Evolutionary conservation across 257 asterid genomes (phyloP), one percentile per base, ranked within the genome.

Genomic region (Hygrophila difformis): DNA sequence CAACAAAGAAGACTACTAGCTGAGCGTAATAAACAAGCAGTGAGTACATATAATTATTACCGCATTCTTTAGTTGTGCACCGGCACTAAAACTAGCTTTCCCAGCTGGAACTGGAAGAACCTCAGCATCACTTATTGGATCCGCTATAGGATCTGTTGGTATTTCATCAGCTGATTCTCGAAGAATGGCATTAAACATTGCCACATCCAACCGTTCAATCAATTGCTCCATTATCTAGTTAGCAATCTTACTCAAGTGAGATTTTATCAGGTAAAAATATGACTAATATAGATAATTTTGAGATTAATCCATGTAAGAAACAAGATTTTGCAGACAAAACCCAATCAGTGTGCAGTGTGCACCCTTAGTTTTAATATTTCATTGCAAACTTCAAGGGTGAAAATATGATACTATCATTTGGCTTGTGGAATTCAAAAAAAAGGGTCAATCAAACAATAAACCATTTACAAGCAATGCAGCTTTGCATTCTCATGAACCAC

Each of bases 181-280:
- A 56, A 85, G 94, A 59, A 85, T 74, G 52, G 82, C 96, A 34
- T 82, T 85, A 57, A 85, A 74, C 96, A 85, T 85, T 36, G 94
- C 96, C 49, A 82, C 92, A 46, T 85, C 96, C 47, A 85, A 57
- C 52, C 94, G 74, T 40, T 75, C 81, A 20, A 79, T 57, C 63
- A 80, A 61, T 61, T 76, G 94, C 82, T 74, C 88, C 96, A 85
- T 82, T 56, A 82, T 74, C 96, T 78, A 52, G 46, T 67, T 20
- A 56, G 14, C n/a, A 49, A 55, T n/a, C n/a, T n/a, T n/a, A n/a
- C n/a, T n/a, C n/a, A n/a, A n/a, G n/a, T n/a, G n/a, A n/a, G n/a
- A n/a, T n/a, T n/a, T n/a, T n/a, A n/a, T n/a, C n/a, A n/a, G n/a
- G n/a, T n/a, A 49, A 18, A 37, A 60, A 41, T 33, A 12, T 33